phyloP scores from a whole-genome alignment of 495 filamentous ascomycete genomes.

The Aspergillus asperescens region DNA sequence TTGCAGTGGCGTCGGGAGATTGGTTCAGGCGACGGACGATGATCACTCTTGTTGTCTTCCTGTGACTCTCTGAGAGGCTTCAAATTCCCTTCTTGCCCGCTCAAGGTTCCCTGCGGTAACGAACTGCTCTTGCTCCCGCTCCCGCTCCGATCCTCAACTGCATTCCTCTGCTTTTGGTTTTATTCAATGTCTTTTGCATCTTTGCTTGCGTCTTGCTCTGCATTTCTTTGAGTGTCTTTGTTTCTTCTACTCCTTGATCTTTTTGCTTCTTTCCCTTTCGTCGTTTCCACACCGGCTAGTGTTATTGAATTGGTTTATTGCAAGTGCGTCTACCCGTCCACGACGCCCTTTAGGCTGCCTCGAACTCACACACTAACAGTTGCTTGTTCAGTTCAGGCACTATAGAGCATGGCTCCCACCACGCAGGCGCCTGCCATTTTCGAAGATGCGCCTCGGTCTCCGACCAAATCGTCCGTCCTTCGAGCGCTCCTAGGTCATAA shows the following conservation, averaged over 20 bases:
- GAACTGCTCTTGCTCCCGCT: constrained; percentile 1
- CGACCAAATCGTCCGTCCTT: constrained; percentile 39
- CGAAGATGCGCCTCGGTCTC: constrained; percentile 37
- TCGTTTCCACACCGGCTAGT: not conserved
- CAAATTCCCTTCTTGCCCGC: constrained; percentile 31
- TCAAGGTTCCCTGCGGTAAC: constrained; percentile 10
- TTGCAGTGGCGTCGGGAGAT: constrained; percentile 27
- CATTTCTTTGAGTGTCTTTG: constrained; percentile 21
- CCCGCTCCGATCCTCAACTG: constrained; percentile 3
- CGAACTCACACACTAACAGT: constrained; percentile 5
- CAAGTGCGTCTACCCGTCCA: constrained; percentile 20
- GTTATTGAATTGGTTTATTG: constrained; percentile 22
- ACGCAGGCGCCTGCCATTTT: constrained; percentile 40
- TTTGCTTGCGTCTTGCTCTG: constrained; percentile 15
- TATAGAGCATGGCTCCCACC: constrained; percentile 37
- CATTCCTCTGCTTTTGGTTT: constrained; percentile 6
- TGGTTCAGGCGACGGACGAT: constrained; percentile 19
- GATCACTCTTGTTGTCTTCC: constrained; percentile 28
- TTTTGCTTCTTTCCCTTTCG: constrained; percentile 15
- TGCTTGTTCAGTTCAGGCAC: constrained; percentile 25
- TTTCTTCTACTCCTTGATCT: constrained; percentile 16
- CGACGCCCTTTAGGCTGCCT: not conserved
- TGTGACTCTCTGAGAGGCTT: constrained; percentile 24
- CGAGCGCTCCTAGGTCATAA: constrained; percentile 42
- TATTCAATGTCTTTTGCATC: constrained; percentile 21